Base-by-base conservation (phyloP, 2,329 filamentous ascomycete genomes). In the Neodidymelliopsis sp. region DNA sequence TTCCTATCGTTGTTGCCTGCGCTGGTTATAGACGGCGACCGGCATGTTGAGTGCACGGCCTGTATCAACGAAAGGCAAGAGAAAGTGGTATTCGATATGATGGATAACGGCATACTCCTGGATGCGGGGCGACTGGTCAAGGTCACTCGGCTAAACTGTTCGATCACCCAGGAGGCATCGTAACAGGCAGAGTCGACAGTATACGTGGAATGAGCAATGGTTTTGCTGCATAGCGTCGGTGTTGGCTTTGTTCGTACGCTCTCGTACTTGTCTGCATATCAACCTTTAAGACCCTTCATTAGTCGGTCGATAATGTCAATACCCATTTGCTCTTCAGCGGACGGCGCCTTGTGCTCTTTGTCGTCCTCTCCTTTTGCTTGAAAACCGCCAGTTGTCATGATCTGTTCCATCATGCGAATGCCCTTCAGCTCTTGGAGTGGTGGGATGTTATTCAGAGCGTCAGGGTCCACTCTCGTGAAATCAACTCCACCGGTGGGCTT, bases 401-500 rank as follows among this genome's bases (percentile, higher is more conserved):
- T 72, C 11, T 59, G 53, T 27, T 70, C 63, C 67, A 70, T 68
- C 52, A 67, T 68, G 20, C 65, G 59, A n/a, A 73, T 72, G 18
- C 69, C 70, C 34, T 62, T 69, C 16, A 72, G 50, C 54, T 73
- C 70, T 33, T 70, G 66, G 9, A 73, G 43, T 5, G 67, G 65
- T 6, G 63, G 68, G 13, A 78, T 77, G 9, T 70, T 68, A 13
- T 74, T 65, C 28, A 76, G 35, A 50, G 73, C 74, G 2, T 69
- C 67, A 2, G 54, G 54, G 33, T 72, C 66, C 23, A 78, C 52
- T 4, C 54, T 62, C 1, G 72, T 67, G 58, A 75, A 77, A n/a
- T 76, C 40, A 8, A 77, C 70, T 0, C 72, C 72, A 40, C 60
- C 61, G 0, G 46, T 58, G 2, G 74, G 71, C 50, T 76, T 76